phyloP scores from a whole-genome alignment of 768 basidiomycete species.

The Lentinula edodes region DNA sequence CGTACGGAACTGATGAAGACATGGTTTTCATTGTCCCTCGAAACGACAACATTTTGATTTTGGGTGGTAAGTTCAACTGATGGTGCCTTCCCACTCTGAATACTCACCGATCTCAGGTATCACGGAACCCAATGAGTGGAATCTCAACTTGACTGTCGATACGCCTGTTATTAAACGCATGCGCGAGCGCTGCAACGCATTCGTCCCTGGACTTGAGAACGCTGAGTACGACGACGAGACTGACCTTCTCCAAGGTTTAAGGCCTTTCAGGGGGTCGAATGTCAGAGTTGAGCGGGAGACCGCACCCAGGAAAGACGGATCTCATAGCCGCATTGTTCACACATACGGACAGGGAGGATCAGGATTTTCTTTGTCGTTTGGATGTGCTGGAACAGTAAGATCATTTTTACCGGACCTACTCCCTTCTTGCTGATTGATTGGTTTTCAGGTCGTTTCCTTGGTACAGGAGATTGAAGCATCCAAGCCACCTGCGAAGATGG shows the following conservation, averaged over 20 bases:
- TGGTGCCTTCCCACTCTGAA: conserved; percentile 7
- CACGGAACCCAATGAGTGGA: conserved; percentile 19
- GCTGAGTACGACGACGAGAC: conserved; percentile 19
- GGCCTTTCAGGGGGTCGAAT: conserved; percentile 20
- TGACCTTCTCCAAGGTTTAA: conserved; percentile 23
- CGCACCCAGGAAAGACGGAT: conserved; percentile 1
- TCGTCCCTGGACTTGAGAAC: conserved; percentile 20
- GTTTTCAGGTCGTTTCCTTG: neutral
- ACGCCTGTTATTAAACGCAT: conserved; percentile 24
- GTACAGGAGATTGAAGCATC: conserved; percentile 1
- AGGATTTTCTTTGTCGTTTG: conserved; percentile 20
- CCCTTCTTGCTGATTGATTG: neutral
- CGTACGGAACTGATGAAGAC: conserved; percentile 23
- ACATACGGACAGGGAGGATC: conserved; percentile 23
- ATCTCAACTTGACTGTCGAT: conserved; percentile 20
- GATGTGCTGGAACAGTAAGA: conserved; percentile 15
- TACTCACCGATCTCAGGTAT: conserved; percentile 11
- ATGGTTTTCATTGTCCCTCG: conserved; percentile 30
- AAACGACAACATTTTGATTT: conserved; percentile 28
- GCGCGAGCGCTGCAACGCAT: conserved; percentile 22
- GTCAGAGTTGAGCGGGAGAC: conserved; percentile 24
- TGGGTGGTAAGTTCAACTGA: conserved; percentile 15
- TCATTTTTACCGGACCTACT: neutral
- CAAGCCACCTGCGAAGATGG: conserved; percentile 1
- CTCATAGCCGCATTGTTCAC: conserved; percentile 18